Evolutionary conservation across 163 green algal species (phyloP).

Genomic region (Trebouxiophyceae sp.): DNA sequence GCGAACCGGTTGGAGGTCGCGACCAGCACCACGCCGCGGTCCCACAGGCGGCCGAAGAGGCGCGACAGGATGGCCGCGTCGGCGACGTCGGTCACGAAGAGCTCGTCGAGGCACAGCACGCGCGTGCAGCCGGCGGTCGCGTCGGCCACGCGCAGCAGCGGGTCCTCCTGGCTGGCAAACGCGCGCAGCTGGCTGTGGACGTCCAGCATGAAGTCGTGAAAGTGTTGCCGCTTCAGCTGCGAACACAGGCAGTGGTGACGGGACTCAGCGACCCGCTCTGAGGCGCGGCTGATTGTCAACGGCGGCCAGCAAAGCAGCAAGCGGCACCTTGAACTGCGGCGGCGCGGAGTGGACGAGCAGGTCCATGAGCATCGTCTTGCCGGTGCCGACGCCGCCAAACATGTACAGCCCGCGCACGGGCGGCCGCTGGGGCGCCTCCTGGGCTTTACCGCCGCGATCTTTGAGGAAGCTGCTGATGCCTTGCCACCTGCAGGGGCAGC

Average conservation of each 20-base stretch:
- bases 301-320: no score
- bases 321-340: constrained; percentile 58
- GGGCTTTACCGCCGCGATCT: background rate
- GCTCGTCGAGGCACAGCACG: constrained; percentile 94
- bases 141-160: constrained; percentile 34
- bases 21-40: constrained; percentile 77
- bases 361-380: constrained; percentile 78
- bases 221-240: constrained; percentile 83
- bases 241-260: no score
- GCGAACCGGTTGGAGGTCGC: constrained; percentile 80
- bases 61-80: constrained; percentile 92
- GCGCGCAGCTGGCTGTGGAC: constrained; percentile 74
- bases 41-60: constrained; percentile 84
- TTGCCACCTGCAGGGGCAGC: constrained; percentile 5
- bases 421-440: background rate
- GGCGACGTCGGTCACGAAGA: constrained; percentile 97
- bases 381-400: constrained; percentile 64
- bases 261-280: no score
- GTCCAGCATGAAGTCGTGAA: constrained; percentile 98
- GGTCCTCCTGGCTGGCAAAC: constrained; percentile 35
- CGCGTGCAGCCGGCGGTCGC: constrained; percentile 4
- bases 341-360: constrained; percentile 63
- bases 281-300: no score
- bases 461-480: background rate
- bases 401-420: constrained; percentile 81